Base-by-base conservation (phyloP, 2,329 filamentous ascomycete species). In the Xylariaceae sp. region DNA sequence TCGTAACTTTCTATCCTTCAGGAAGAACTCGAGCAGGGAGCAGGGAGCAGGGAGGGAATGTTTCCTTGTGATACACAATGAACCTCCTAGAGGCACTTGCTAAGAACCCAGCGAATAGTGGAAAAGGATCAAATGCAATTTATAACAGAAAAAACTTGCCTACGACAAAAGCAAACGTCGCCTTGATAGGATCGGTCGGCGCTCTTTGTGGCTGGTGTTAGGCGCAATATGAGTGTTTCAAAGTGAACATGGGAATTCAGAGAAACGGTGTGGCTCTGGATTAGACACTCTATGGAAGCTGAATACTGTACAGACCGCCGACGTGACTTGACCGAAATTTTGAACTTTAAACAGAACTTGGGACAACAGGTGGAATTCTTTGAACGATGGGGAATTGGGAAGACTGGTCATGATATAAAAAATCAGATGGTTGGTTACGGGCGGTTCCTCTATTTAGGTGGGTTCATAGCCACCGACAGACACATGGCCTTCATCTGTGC, bases 141-240 rank as follows among this genome's bases (percentile, higher is more conserved):
- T 32, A 21, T 41, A 21, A 20, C 29, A 32, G 46, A 50, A 43
- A 37, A 44, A 50, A 52, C 45, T 16, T 29, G 44, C 32, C 50
- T 45, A 50, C 52, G 44, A 44, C 48, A 44, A 57, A 40, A 44
- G 14, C 44, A 14, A 19, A 29, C 7, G n/a, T 51, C 29, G 44
- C 44, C 52, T 50, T 41, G 40, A 50, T 41, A 57, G 60, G 55
- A 56, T 52, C 46, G 37, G 42, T 20, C 18, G 26, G 20, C 41
- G 45, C 44, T 20, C 21, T 57, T 51, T 49, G 14, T 16, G 21
- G 49, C 42, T 48, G 42, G n/a, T 47, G 43, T 49, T 48, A 42
- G 21, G 40, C 16, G 46, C 40, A 57, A 57, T 59, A 56, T 59
- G 51, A 48, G 51, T 60, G 66, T 68, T 68, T 68, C 66, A 66